Conservation (phyloP, 441 rosid genomes). For the Corymbia calophylla region DNA sequence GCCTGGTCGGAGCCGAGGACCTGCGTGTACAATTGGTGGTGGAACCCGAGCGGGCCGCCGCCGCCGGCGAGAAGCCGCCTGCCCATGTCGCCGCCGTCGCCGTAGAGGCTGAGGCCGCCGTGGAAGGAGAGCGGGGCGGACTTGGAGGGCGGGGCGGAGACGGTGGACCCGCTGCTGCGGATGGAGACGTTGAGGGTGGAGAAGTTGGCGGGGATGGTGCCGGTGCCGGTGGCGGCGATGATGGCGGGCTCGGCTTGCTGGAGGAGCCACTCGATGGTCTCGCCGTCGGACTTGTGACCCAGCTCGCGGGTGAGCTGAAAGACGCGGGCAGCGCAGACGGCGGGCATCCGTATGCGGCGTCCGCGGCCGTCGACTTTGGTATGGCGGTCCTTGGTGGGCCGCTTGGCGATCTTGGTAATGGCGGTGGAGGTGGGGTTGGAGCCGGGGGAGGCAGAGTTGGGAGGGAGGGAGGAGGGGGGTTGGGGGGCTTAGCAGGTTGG, state of each 20-base stretch:
- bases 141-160: conserved; percentile 45
- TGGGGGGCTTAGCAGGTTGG: background rate
- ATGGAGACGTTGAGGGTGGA: conserved; percentile 55
- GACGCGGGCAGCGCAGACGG: conserved; percentile 14
- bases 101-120: conserved; percentile 23
- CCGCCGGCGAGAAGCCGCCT: conserved; percentile 26
- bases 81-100: conserved; percentile 23
- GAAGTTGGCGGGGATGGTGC: conserved; percentile 62
- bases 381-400: conserved; percentile 14
- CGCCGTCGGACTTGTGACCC: conserved; percentile 18
- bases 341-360: conserved; percentile 16
- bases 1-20: conserved; percentile 33
- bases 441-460: background rate
- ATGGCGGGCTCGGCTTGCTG: conserved; percentile 44
- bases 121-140: conserved; percentile 51
- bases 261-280: conserved; percentile 18
- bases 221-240: conserved; percentile 43
- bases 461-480: background rate
- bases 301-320: conserved; percentile 15
- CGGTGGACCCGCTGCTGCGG: conserved; percentile 43
- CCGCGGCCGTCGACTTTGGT: conserved; percentile 17
- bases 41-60: conserved; percentile 41
- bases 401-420: background rate
- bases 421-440: background rate
- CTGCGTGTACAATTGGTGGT: conserved; percentile 53